A percentile compares a stretch with the other conserved stretches of the same genome.
phyloP scores from a whole-genome alignment of 1,139 yeast species.

The Dujonia santamariae region DNA sequence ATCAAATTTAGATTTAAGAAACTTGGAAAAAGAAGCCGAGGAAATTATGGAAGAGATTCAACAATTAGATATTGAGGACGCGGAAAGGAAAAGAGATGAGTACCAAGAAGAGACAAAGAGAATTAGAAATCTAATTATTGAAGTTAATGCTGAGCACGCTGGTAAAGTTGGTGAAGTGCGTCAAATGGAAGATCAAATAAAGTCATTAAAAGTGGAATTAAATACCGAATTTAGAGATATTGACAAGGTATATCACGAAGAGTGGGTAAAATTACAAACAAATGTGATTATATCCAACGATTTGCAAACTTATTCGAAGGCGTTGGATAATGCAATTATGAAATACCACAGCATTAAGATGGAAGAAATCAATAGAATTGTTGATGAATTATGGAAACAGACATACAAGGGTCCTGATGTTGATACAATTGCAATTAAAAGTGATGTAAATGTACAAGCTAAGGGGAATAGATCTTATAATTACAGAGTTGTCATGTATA shows the following conservation, averaged over 20 bases:
- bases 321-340: conserved; percentile 92
- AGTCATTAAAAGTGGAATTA: conserved; percentile 54
- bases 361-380: conserved; percentile 85
- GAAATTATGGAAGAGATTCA: conserved; percentile 25
- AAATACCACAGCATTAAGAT: conserved; percentile 86
- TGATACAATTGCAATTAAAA: conserved; percentile 81
- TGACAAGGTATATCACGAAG: conserved; percentile 59
- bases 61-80: conserved; percentile 50
- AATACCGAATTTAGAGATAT: conserved; percentile 69
- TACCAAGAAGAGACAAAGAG: conserved; percentile 58
- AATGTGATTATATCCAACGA: conserved; percentile 81
- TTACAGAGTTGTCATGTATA: conserved; percentile 93
- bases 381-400: conserved; percentile 89
- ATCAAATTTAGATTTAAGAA: conserved; percentile 39
- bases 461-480: conserved; percentile 76
- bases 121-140: conserved; percentile 55
- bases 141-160: conserved; percentile 65
- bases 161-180: conserved; percentile 81
- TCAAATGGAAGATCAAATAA: conserved; percentile 75
- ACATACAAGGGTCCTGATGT: conserved; percentile 96
- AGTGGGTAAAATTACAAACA: conserved; percentile 76
- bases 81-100: conserved; percentile 59
- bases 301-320: conserved; percentile 75
- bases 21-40: conserved; percentile 25
- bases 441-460: conserved; percentile 64